These are phyloP conservation scores for Pestalotiopsis sp. DNA, from an alignment of 2,329 filamentous ascomycete genomes.

Conservation along the genomic window DNA sequence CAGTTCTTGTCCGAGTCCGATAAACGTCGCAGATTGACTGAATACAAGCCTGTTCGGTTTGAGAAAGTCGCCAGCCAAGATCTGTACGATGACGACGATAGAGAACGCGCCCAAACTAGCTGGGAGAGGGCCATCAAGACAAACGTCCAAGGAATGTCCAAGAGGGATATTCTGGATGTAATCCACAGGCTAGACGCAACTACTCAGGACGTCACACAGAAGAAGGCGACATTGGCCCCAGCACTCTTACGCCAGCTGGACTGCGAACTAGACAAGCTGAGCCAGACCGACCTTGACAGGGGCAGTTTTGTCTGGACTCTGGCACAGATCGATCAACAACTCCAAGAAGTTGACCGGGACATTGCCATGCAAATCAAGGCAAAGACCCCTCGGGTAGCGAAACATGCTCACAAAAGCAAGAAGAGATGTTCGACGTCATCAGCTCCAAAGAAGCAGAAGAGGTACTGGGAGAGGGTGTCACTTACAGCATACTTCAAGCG, in stretches of 20 bases:
- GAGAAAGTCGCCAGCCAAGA: slow-evolving; percentile 36
- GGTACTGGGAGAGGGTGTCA: slow-evolving; percentile 36
- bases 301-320: slow-evolving; percentile 39
- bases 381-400: neutral
- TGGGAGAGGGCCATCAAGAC: slow-evolving; percentile 40
- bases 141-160: slow-evolving; percentile 36
- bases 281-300: slow-evolving; percentile 33
- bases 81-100: slow-evolving; percentile 35
- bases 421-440: slow-evolving; percentile 5
- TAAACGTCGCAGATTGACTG: slow-evolving; percentile 38
- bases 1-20: slow-evolving; percentile 38
- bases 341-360: slow-evolving; percentile 27
- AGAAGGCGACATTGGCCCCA: slow-evolving; percentile 36
- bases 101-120: slow-evolving; percentile 30
- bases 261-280: slow-evolving; percentile 33
- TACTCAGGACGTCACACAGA: slow-evolving; percentile 34
- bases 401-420: slow-evolving; percentile 8
- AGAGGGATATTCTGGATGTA: slow-evolving; percentile 34
- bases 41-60: slow-evolving; percentile 41
- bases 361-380: neutral
- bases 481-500: slow-evolving; percentile 49
- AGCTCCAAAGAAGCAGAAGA: slow-evolving; percentile 23
- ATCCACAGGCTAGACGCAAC: slow-evolving; percentile 37
- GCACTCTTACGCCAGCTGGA: slow-evolving; percentile 44
- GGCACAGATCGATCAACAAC: slow-evolving; percentile 44